Percentiles rank a stretch among this genome's conserved stretches.
phyloP scores from a whole-genome alignment of 164 flowering plant species.

The Liquidambar formosana region DNA sequence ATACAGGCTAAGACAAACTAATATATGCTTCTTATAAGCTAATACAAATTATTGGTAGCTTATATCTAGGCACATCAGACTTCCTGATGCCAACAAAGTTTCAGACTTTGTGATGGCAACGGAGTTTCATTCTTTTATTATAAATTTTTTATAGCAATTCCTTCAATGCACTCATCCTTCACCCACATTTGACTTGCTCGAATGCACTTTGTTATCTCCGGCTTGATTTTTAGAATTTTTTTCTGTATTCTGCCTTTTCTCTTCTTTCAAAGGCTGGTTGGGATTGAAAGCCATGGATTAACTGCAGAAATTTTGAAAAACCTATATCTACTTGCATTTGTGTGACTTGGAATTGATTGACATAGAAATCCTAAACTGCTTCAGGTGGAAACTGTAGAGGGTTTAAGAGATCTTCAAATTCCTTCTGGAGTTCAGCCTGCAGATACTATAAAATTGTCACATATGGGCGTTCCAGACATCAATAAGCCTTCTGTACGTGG shows the following conservation, averaged over 20 bases:
- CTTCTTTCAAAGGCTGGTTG: not conserved
- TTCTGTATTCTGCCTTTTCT: not conserved
- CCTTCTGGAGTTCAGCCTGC: conserved; percentile 92
- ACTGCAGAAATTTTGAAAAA: not conserved
- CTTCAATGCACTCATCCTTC: not conserved
- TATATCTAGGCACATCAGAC: too few relatives aligned
- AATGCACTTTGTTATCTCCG: not conserved
- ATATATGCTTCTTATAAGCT: too few relatives aligned
- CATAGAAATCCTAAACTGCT: conserved; percentile 5
- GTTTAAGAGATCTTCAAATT: conserved; percentile 70
- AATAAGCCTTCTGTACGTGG: conserved; percentile 73
- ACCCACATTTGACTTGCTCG: not conserved
- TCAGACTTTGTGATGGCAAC: too few relatives aligned
- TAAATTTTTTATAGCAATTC: not conserved
- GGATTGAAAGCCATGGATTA: not conserved
- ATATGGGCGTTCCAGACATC: conserved; percentile 79
- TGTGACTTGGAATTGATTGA: conserved; percentile 2
- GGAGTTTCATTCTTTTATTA: not conserved
- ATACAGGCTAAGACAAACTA: too few relatives aligned
- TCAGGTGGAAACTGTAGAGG: conserved; percentile 91
- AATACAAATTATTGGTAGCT: too few relatives aligned
- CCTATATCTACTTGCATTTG: not conserved
- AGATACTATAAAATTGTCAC: conserved; percentile 54
- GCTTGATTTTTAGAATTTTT: not conserved
- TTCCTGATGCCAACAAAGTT: too few relatives aligned